Base-by-base conservation (phyloP, 2,329 filamentous ascomycete genomes). In the Fusarium hainanense region DNA sequence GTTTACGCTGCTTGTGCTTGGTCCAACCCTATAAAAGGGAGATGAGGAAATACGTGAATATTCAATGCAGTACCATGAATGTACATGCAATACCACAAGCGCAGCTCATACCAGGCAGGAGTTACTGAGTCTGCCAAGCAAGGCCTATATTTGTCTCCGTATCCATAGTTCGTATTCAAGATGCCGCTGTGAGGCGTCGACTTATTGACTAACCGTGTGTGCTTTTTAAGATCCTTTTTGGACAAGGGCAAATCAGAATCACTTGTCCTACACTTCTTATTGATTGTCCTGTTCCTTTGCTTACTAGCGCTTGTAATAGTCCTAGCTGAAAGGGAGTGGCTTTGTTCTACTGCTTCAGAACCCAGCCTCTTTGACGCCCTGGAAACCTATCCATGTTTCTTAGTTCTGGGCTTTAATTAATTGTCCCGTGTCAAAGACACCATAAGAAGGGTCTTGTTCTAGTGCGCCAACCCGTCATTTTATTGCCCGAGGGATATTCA, bases 401-500 rank as follows among this genome's bases (percentile, higher is more conserved):
- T 34, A 21, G 46, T 32, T 23, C 43, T 47, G 18, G 16, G 18
- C 23, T 46, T 11, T 49, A 30, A 21, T 32, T 50, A 50, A 47
- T 21, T 21, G 14, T 40, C 27, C 18, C 56, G 40, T 56, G 18
- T 12, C 25, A 37, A 48, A 16, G 16, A 48, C 28, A 34, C 8
- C 25, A n/a, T 34, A 12, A 40, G 27, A 34, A 30, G 21, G 54
- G 37, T 34, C 47, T 44, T 48, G 37, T 40, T 57, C 32, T 52
- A 50, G 32, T 46, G 48, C 28, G 37, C 7, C 11, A 43, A 30
- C 21, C 20, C 27, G 25, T 60, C 37, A 30, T 63, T 34, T 30
- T 20, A 44, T 56, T 56, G 34, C 32, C 64, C 58, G 58, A 54
- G 48, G 37, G 63, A 68, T 68, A 48, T 68, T 68, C 65, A 68